Percentiles rank a stretch among this genome's conserved stretches.
Evolutionary conservation across 2,329 filamentous ascomycete species (phyloP).

Genomic region (Gnomoniopsis smithogilvyi): DNA sequence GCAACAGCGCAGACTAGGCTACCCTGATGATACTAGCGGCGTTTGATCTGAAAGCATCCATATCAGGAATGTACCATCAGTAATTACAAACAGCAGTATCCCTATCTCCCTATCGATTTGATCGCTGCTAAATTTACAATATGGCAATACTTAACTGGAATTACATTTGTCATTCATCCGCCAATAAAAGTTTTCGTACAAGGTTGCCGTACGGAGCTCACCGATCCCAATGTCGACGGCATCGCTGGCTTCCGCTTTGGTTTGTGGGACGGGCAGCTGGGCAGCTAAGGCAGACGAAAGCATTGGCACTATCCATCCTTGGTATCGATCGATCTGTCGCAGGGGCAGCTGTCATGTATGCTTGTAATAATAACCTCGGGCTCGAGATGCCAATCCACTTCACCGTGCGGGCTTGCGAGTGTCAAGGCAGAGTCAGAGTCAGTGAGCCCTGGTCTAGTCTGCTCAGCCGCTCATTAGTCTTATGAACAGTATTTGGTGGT

Average conservation of each 20-base stretch:
- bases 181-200: conserved; percentile 2
- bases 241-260: conserved; percentile 1
- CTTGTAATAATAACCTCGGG: neutral
- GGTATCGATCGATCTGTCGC: neutral
- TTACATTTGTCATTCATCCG: neutral
- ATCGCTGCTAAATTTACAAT: too few species aligned
- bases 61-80: too few species aligned
- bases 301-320: neutral
- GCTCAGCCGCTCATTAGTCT: neutral
- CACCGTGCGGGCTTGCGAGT: neutral
- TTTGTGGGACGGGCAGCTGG: conserved; percentile 4
- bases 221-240: neutral
- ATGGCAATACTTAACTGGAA: neutral
- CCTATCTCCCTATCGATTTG: too few species aligned
- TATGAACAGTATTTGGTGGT: neutral
- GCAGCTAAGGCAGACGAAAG: neutral
- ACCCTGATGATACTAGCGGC: too few species aligned
- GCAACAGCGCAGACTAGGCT: neutral
- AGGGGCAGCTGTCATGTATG: neutral
- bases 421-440: neutral
- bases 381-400: neutral
- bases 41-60: too few species aligned
- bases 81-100: too few species aligned
- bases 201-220: conserved; percentile 2
- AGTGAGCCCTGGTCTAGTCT: neutral